phyloP scores from a whole-genome alignment of 148 eudicot species.

The Vaccinium corymbosum region DNA sequence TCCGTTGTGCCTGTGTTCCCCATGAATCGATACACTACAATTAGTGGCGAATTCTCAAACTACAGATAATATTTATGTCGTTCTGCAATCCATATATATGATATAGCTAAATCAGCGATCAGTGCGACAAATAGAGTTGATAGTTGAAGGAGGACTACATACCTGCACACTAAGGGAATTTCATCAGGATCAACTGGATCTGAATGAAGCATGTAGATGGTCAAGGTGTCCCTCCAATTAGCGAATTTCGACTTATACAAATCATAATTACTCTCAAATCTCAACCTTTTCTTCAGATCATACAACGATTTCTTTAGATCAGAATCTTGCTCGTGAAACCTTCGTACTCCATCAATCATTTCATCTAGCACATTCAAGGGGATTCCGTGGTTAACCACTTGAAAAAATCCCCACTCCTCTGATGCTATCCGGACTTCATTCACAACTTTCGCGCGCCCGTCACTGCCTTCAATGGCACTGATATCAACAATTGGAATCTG shows the following conservation, averaged over 20 bases:
- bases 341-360: slow-evolving; percentile 13
- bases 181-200: slow-evolving; percentile 18
- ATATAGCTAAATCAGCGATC: background rate
- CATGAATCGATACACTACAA: too few species aligned
- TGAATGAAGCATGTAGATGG: slow-evolving; percentile 13
- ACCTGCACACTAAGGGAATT: slow-evolving; percentile 34
- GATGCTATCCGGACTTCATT: slow-evolving; percentile 24
- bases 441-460: background rate
- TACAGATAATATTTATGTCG: background rate
- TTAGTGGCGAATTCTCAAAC: background rate
- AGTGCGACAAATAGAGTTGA: background rate
- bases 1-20: too few species aligned
- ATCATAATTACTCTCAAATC: slow-evolving; percentile 30
- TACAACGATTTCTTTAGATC: slow-evolving; percentile 25
- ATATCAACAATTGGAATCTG: slow-evolving; percentile 18
- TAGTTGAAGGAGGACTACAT: background rate
- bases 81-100: background rate
- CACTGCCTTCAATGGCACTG: background rate
- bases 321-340: slow-evolving; percentile 23
- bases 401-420: slow-evolving; percentile 19
- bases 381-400: slow-evolving; percentile 33
- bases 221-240: slow-evolving; percentile 37
- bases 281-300: background rate
- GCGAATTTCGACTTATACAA: slow-evolving; percentile 23
- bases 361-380: slow-evolving; percentile 15